Conservation (phyloP, 1,284 basidiomycete species). For the Leccinum huronense region DNA sequence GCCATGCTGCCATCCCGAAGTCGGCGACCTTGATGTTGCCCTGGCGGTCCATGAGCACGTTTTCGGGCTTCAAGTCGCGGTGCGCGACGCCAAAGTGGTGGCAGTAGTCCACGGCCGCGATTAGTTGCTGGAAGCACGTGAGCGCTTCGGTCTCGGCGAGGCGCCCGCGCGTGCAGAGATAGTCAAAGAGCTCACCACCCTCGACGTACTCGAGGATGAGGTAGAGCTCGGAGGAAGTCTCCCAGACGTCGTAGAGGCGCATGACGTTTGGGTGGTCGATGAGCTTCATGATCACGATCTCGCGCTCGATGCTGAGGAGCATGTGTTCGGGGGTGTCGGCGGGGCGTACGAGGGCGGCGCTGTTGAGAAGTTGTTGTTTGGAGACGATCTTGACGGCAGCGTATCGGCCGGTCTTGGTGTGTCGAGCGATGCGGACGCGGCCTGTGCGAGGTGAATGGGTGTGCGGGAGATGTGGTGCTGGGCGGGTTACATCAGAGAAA, state of each 20-base stretch:
- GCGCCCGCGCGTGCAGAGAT: constrained; percentile 84
- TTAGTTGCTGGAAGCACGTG: constrained; percentile 96
- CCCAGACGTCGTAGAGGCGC: constrained; percentile 96
- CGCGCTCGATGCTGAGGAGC: constrained; percentile 86
- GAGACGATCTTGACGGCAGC: constrained; percentile 98
- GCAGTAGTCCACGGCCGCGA: constrained; percentile 92
- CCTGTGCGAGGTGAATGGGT: constrained; percentile 47
- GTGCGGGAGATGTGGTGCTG: constrained; percentile 2
- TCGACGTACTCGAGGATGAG: constrained; percentile 97
- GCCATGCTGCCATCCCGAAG: constrained; percentile 99
- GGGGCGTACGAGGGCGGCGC: constrained; percentile 58
- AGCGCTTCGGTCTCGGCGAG: constrained; percentile 80
- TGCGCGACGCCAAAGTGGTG: constrained; percentile 98
- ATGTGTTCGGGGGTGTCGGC: constrained; percentile 65
- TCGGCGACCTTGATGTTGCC: constrained; percentile 96
- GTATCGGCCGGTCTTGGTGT: constrained; percentile 84
- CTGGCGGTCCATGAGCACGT: constrained; percentile 82
- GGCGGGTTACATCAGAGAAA: not conserved
- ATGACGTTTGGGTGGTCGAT: constrained; percentile 97
- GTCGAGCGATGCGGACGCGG: constrained; percentile 88
- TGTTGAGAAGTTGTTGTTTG: constrained; percentile 70
- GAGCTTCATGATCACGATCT: constrained; percentile 99
- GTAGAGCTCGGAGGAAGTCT: constrained; percentile 87
- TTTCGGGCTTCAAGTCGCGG: constrained; percentile 97
- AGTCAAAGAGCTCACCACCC: constrained; percentile 96